Evolutionary conservation across 345 rosid species (phyloP).

Genomic region (Gossypioides kirkii): DNA sequence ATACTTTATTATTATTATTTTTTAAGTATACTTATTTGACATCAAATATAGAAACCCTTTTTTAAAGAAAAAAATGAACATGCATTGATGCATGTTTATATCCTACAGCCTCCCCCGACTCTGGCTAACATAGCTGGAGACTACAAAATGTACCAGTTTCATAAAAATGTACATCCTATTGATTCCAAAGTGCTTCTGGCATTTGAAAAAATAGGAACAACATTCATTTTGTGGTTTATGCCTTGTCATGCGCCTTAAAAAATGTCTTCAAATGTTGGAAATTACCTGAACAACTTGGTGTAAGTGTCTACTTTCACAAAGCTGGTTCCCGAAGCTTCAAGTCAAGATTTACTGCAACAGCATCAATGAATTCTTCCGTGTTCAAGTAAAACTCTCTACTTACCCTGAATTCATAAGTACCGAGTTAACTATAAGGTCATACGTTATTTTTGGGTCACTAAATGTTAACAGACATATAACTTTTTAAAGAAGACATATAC

Average conservation of each 20-base stretch:
- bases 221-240: slow-evolving; percentile 1
- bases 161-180: neutral
- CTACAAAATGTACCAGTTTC: neutral
- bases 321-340: slow-evolving; percentile 46
- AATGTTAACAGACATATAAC: neutral
- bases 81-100: neutral
- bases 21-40: too few relatives aligned
- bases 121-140: neutral
- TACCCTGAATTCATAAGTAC: slow-evolving; percentile 46
- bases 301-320: slow-evolving; percentile 21
- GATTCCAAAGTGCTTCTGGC: neutral
- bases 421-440: neutral
- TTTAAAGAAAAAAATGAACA: neutral
- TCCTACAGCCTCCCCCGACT: neutral
- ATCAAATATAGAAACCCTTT: too few relatives aligned
- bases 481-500: neutral
- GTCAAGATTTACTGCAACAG: slow-evolving; percentile 57
- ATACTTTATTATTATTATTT: too few relatives aligned
- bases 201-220: neutral
- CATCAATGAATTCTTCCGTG: slow-evolving; percentile 86
- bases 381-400: slow-evolving; percentile 60
- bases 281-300: neutral
- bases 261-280: neutral
- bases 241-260: neutral
- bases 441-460: neutral